A percentile compares a stretch with the other conserved stretches of the same genome.
phyloP scores from a whole-genome alignment of 495 filamentous ascomycete genomes.

The Penicillium steckii region DNA sequence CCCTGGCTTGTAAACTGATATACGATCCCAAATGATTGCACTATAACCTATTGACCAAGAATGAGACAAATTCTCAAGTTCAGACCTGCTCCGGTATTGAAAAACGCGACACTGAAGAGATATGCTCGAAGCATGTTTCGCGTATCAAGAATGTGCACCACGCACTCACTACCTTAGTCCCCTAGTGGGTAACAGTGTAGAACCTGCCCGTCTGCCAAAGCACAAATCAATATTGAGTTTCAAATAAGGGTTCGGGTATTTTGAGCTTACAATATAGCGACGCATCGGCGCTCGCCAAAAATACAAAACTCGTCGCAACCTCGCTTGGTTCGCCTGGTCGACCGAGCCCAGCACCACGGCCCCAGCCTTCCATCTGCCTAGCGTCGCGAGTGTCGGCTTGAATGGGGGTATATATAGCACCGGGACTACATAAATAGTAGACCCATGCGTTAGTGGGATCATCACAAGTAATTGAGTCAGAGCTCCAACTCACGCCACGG shows the following conservation, averaged over 20 bases:
- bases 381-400: slow-evolving; percentile 49
- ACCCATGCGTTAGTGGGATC: background rate
- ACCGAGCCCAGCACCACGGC: slow-evolving; percentile 38
- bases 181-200: slow-evolving; percentile 50
- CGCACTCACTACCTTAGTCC: slow-evolving; percentile 21
- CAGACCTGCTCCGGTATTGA: too few species aligned
- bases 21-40: background rate
- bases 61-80: background rate
- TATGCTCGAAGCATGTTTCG: background rate
- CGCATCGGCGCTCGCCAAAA: slow-evolving; percentile 55
- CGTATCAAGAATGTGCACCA: background rate
- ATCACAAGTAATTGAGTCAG: background rate
- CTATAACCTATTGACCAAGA: background rate
- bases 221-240: background rate
- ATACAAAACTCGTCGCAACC: slow-evolving; percentile 62
- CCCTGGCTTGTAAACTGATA: slow-evolving; percentile 40
- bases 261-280: slow-evolving; percentile 47
- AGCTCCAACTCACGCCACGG: slow-evolving; percentile 53
- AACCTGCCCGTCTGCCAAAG: slow-evolving; percentile 46
- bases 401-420: slow-evolving; percentile 59
- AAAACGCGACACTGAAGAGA: background rate
- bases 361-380: slow-evolving; percentile 53
- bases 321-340: slow-evolving; percentile 61
- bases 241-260: background rate
- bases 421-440: slow-evolving; percentile 33